Base-by-base conservation (phyloP, 1,284 basidiomycete genomes). In the Tremellales sp. region DNA sequence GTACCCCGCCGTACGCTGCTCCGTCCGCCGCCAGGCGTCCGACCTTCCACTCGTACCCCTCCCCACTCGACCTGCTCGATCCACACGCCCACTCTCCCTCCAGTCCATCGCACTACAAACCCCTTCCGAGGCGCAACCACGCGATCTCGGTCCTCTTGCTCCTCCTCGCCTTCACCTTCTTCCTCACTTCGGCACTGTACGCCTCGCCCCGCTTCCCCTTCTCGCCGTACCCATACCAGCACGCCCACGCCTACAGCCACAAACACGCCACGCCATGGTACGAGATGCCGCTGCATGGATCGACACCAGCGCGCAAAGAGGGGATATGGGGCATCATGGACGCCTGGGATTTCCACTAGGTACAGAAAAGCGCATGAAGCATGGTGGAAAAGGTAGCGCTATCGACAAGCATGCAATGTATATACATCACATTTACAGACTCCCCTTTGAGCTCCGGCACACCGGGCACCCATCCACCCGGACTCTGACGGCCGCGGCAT, bases 381-480 rank as follows among this genome's bases (percentile, higher is more conserved):
- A n/a, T n/a, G n/a, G n/a, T n/a, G n/a, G n/a, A n/a, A n/a, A n/a
- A n/a, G n/a, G n/a, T n/a, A 26, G 26, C 22, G 5, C 29, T 16
- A 40, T 36, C 14, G 10, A 10, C 34, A 18, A 14, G 25, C 18
- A 14, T 14, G 21, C 18, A 27, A 18, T 40, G 22, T 25, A 40
- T 14, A 25, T 40, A 40, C 14, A 40, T 25, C 26, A 18, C 16
- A n/a, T 36, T 18, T 36, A 18, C 9, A 9, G 9, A 18, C 34
- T 8, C 21, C 9, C 16, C 14, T n/a, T 19, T 8, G 8, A 9
- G 18, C 8, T 36, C 19, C 13, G 18, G 19, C 87, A 90, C 0
- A 87, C 82, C 2, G 87, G 87, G 68, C 87, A 91, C 2, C 83
- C 81, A 31, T 81, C 75, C 5, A 89, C 74, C 50, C 77, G 78